Base-by-base conservation (phyloP, 192 early-diverging fungal genomes). In the Coemansia pectinata region DNA sequence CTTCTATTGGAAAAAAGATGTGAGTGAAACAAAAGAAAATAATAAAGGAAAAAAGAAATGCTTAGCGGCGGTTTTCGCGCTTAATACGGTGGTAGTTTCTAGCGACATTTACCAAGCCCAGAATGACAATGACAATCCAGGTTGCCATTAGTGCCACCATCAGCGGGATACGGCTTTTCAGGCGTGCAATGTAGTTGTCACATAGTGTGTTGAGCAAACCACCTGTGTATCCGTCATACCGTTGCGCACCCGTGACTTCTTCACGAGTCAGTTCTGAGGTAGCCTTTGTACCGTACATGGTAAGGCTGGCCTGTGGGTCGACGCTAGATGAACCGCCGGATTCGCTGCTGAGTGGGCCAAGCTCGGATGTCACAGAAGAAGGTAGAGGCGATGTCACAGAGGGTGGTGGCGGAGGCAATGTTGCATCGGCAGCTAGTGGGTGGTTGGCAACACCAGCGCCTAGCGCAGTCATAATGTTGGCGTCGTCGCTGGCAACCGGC, bases 201-300 rank as follows among this genome's bases (percentile, higher is more conserved):
- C 76, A 68, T 23, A 85, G 65, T 59, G 70, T 73, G 23, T 73
- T 76, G 41, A 85, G 53, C 5, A 81, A 12, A 5, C 83, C 83
- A 7, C 83, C 83, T 2, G 83, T 85, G 61, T 78, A 85, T 8
- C 83, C 83, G 40, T 65, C 70, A 45, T 65, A 79, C 58, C 70
- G 68, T 47, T 77, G 75, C 11, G 76, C 83, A 14, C 57, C 67
- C 55, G 67, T 58, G 1, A 81, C 62, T 2, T 74, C 68, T 42
- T 72, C 71, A 31, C 65, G 66, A 12, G 59, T 70, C 47, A 74
- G 64, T 23, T 71, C 72, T 15, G 63, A 52, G 4, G 66, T 70
- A 12, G 73, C 66, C 19, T 71, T 58, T 3, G 74, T 34, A 41
- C 38, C 38, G 36, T 23, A 61, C 36, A 25, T 40, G 4, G 33